Evolutionary conservation across 495 filamentous ascomycete genomes (phyloP).

Genomic region (Aspergillus diversus): DNA sequence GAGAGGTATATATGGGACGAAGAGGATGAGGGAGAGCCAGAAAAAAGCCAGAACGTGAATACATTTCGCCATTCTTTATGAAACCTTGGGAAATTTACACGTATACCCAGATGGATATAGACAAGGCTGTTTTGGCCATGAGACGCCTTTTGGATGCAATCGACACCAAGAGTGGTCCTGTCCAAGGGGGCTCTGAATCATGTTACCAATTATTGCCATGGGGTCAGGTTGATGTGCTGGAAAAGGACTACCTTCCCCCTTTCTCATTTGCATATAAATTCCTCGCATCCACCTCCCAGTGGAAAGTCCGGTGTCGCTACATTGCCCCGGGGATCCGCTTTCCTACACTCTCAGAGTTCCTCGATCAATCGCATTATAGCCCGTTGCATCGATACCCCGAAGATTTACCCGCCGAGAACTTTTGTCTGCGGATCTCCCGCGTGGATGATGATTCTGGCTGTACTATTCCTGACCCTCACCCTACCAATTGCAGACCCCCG

Average conservation of each 20-base stretch:
- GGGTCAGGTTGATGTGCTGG: neutral
- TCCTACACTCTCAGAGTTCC: neutral
- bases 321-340: slow-evolving; percentile 11
- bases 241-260: neutral
- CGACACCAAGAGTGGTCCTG: no score
- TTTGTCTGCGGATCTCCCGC: neutral
- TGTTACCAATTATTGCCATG: neutral
- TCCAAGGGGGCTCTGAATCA: no score
- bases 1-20: neutral
- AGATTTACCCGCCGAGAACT: neutral
- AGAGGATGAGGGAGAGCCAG: neutral
- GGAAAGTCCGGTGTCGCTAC: slow-evolving; percentile 2
- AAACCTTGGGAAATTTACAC: slow-evolving; percentile 1
- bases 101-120: neutral
- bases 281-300: neutral
- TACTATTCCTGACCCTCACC: no score
- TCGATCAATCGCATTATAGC: neutral
- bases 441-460: neutral
- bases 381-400: neutral
- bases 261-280: slow-evolving; percentile 1
- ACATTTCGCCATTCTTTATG: neutral
- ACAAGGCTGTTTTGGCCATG: neutral
- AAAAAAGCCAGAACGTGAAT: neutral
- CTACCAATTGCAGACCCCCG: no score
- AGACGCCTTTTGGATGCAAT: slow-evolving; percentile 1